Conservation (phyloP, 1,284 basidiomycete genomes). For the Apiotrichum montevideense region DNA sequence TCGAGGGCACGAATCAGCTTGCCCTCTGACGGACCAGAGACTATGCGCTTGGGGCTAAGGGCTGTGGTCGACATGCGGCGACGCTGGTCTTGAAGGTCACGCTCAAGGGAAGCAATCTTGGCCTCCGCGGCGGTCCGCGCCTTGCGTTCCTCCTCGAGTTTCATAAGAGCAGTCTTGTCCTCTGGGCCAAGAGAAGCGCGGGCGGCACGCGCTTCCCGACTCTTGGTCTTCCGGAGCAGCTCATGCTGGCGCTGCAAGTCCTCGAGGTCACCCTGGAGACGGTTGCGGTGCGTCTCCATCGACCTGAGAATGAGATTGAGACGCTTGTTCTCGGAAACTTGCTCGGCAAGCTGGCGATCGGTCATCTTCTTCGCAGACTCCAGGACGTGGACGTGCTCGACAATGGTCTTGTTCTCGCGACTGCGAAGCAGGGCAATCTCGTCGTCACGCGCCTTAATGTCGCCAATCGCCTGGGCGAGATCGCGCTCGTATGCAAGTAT, state of each 20-base stretch:
- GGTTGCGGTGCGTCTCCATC: constrained; percentile 47
- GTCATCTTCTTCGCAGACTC: constrained; percentile 96
- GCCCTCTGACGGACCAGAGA: constrained; percentile 12
- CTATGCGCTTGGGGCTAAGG: constrained; percentile 14
- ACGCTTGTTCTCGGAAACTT: constrained; percentile 40
- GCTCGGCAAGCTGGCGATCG: constrained; percentile 78
- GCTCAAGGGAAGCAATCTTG: constrained; percentile 30
- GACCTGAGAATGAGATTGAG: constrained; percentile 37
- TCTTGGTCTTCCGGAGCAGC: constrained; percentile 58
- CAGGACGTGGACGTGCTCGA: constrained; percentile 96
- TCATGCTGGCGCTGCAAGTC: constrained; percentile 73
- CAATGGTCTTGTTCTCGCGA: constrained; percentile 92
- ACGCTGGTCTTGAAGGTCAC: constrained; percentile 37
- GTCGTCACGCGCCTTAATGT: constrained; percentile 75
- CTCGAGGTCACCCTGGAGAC: constrained; percentile 75
- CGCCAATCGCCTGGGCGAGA: constrained; percentile 67
- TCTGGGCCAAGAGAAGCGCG: constrained; percentile 32
- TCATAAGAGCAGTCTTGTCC: constrained; percentile 26
- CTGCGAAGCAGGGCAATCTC: constrained; percentile 78
- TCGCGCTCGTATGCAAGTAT: constrained; percentile 69
- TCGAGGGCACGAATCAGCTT: constrained; percentile 27
- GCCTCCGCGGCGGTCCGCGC: constrained; percentile 30
- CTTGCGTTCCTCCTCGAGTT: constrained; percentile 35
- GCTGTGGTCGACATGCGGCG: constrained; percentile 27
- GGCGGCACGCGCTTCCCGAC: constrained; percentile 31